Evolutionary conservation across 805 yeast species (phyloP).

Genomic region (Wickerhamiella sergipiensis): DNA sequence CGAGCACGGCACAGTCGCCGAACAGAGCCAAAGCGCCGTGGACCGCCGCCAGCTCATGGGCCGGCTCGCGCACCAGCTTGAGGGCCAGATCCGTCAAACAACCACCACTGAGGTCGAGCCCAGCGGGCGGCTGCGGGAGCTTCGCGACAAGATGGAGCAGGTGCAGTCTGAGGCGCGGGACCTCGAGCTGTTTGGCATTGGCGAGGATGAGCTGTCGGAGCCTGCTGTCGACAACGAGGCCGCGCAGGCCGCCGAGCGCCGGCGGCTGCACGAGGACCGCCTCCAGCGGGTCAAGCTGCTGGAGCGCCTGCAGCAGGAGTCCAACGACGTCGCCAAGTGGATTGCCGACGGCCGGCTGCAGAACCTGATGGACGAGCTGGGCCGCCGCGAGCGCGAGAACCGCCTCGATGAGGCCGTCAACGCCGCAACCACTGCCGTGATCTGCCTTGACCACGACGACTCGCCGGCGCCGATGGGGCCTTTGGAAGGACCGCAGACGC

Average conservation of each 20-base stretch:
- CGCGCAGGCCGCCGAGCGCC: conserved; percentile 1
- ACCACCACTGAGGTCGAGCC: conserved; percentile 43
- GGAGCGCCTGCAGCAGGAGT: conserved; percentile 50
- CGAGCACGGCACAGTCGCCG: conserved; percentile 24
- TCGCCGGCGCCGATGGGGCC: neutral
- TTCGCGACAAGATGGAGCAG: conserved; percentile 74
- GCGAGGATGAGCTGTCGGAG: conserved; percentile 38
- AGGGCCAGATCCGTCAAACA: conserved; percentile 19
- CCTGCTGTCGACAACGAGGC: neutral
- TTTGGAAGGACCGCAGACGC: neutral
- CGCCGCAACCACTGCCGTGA: neutral
- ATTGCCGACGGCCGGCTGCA: conserved; percentile 7
- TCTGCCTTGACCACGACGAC: neutral
- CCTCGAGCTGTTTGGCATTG: conserved; percentile 74
- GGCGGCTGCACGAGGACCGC: conserved; percentile 7
- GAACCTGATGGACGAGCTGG: conserved; percentile 14
- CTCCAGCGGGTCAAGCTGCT: conserved; percentile 50
- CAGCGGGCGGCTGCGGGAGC: conserved; percentile 47
- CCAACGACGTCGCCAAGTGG: conserved; percentile 45
- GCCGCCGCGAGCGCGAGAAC: conserved; percentile 6
- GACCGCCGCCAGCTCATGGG: conserved; percentile 4
- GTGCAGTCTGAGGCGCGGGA: conserved; percentile 75
- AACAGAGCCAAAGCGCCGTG: neutral
- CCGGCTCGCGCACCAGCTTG: conserved; percentile 28
- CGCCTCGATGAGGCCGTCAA: neutral